phyloP scores from a whole-genome alignment of 805 yeast genomes.

The Lipomyces starkeyi region DNA sequence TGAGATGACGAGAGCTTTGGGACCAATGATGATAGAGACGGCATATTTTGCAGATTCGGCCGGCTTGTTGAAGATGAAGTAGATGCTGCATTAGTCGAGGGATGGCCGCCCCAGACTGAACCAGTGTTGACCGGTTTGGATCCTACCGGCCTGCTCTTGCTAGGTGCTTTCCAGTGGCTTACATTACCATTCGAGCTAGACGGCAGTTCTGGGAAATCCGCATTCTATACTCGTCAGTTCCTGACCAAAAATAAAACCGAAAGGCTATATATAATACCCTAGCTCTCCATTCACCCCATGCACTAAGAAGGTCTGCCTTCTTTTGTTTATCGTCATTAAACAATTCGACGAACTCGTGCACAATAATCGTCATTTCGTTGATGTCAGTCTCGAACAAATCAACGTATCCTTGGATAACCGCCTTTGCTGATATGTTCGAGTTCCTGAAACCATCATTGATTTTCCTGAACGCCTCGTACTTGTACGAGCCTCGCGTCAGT shows the following conservation, averaged over 20 bases:
- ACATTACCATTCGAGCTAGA: neutral
- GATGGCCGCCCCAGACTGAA: constrained; percentile 12
- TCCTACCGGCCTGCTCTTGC: constrained; percentile 6
- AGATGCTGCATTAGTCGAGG: neutral
- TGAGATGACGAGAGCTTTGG: constrained; percentile 7
- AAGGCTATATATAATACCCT: constrained; percentile 5
- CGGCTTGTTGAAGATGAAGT: constrained; percentile 12
- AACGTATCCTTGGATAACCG: constrained; percentile 25
- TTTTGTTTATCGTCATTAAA: constrained; percentile 14
- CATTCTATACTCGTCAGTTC: constrained; percentile 14
- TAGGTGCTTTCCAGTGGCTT: constrained; percentile 3
- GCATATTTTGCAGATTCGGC: constrained; percentile 20
- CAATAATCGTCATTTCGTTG: constrained; percentile 27
- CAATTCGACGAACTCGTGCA: constrained; percentile 34
- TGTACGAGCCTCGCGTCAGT: constrained; percentile 17
- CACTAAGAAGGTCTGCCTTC: constrained; percentile 13
- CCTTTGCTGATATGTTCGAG: constrained; percentile 23
- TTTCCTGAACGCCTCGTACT: constrained; percentile 21
- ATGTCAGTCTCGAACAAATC: constrained; percentile 29
- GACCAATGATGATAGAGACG: constrained; percentile 6
- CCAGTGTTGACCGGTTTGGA: constrained; percentile 5
- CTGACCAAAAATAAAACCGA: neutral
- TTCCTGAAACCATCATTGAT: constrained; percentile 20
- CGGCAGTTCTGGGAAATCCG: constrained; percentile 25
- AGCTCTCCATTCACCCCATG: constrained; percentile 30